Evolutionary conservation across 352 stramenopile genomes (phyloP), one percentile per base, ranked within the genome.

Genomic region (Phytophthora fragariae): DNA sequence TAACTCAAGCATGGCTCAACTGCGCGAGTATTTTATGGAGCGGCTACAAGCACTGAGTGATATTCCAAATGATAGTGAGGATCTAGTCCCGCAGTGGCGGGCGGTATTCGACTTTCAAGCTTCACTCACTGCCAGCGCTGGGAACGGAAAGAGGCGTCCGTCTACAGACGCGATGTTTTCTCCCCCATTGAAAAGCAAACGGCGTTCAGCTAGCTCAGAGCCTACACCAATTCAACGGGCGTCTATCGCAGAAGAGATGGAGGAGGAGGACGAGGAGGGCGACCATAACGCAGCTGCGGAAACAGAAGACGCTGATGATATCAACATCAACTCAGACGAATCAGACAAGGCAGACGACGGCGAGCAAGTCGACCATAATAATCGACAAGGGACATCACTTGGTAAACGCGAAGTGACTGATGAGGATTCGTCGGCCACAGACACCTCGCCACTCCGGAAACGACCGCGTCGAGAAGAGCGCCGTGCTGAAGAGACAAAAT

Each of bases 61-160:
- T 52, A 65, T 82, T 44, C 86, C 85, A 44, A 60, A 50, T 9
- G 75, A 84, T 12, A 76, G 62, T 35, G 82, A 87, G 5, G 62
- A 86, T 12, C 65, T 92, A 27, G 78, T 82, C 62, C 21, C 72
- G 11, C 66, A 65, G 11, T 96, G 89, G 89, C 76, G 74, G 4
- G 68, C 81, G 17, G 74, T 95, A 5, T 90, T 92, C 54, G 85
- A 95, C 24, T 96, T 96, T 39, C 81, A 90, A 57, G 60, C 86
- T 44, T 73, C 75, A 35, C 70, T 92, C 14, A 62, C 76, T 17
- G 55, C 19, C 59, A 68, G 11, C 4, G 19, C 31, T 57, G 44
- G 19, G 41, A 77, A 59, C 59, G 72, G 33, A 62, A 66, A 33
- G 21, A 72, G 70, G 19, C 49, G 53, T 63, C 12, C 39, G 39